phyloP scores from a whole-genome alignment of 257 asterid species.

The Verbena officinalis region DNA sequence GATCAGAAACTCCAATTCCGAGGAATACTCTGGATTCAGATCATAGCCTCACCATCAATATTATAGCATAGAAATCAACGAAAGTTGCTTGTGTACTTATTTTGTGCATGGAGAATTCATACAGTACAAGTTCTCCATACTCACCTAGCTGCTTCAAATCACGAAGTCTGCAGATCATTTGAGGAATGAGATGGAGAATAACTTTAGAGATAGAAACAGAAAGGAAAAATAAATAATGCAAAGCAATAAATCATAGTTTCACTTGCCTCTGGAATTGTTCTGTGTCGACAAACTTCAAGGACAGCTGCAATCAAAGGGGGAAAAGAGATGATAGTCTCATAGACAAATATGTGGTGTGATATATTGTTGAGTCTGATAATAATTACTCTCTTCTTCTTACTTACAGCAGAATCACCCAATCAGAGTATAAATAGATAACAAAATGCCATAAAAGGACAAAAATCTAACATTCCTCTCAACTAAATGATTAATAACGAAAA shows the following conservation, averaged over 20 bases:
- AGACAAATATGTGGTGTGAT: too few relatives aligned
- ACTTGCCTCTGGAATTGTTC: slow-evolving; percentile 89
- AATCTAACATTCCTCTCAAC: neutral
- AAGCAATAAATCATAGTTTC: neutral
- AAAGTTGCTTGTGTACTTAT: neutral
- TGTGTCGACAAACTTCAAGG: slow-evolving; percentile 84
- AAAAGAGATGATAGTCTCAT: slow-evolving; percentile 5
- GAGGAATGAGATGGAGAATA: slow-evolving; percentile 15
- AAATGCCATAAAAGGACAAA: neutral
- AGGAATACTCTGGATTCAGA: slow-evolving; percentile 9
- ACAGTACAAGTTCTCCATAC: slow-evolving; percentile 30
- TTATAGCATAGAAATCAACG: neutral
- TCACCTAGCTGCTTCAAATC: slow-evolving; percentile 97
- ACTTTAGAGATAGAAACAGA: slow-evolving; percentile 15
- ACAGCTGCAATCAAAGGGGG: slow-evolving; percentile 53
- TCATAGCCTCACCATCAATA: slow-evolving; percentile 1
- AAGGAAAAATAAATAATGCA: slow-evolving; percentile 4
- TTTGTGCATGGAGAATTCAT: slow-evolving; percentile 6
- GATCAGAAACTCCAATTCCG: neutral
- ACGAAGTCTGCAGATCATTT: slow-evolving; percentile 71
- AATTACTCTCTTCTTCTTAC: neutral
- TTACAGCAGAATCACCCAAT: neutral
- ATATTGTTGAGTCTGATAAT: too few relatives aligned
- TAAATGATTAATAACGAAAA: neutral
- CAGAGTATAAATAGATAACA: slow-evolving; percentile 4